phyloP scores from a whole-genome alignment of 1,284 basidiomycete species.

The Hemileia vastatrix region DNA sequence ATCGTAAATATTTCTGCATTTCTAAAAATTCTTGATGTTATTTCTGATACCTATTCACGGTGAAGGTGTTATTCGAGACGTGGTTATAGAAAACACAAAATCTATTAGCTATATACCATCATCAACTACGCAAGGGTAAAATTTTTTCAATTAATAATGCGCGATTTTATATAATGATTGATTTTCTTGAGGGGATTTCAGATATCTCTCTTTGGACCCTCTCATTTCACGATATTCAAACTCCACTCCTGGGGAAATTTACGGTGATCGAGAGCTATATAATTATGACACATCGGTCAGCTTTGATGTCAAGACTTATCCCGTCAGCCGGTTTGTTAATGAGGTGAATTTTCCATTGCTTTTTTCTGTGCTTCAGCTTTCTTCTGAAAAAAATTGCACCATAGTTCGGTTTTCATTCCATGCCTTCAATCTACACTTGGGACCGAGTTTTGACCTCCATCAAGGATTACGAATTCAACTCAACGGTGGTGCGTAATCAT shows the following conservation, averaged over 20 bases:
- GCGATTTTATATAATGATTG: not conserved
- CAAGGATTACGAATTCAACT: slow-evolving; percentile 55
- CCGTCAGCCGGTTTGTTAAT: slow-evolving; percentile 55
- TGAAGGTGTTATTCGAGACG: slow-evolving; percentile 52
- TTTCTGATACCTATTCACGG: slow-evolving; percentile 49
- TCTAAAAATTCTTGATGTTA: too few species aligned
- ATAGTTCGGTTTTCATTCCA: slow-evolving; percentile 56
- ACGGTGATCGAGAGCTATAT: slow-evolving; percentile 56
- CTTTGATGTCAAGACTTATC: slow-evolving; percentile 54
- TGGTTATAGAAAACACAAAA: slow-evolving; percentile 51
- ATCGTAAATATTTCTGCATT: slow-evolving; percentile 47
- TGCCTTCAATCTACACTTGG: slow-evolving; percentile 58
- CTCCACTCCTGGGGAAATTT: slow-evolving; percentile 51
- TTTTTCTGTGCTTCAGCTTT: not conserved
- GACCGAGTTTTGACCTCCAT: slow-evolving; percentile 52
- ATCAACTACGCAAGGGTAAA: slow-evolving; percentile 50
- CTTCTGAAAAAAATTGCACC: not conserved
- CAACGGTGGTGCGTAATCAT: slow-evolving; percentile 53
- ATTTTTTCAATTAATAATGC: not conserved
- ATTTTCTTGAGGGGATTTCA: slow-evolving; percentile 28
- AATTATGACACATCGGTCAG: slow-evolving; percentile 54
- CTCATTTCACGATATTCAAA: slow-evolving; percentile 53
- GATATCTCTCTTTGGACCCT: slow-evolving; percentile 54
- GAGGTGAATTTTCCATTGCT: slow-evolving; percentile 40
- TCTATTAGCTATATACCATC: slow-evolving; percentile 59